Conservation (phyloP, 2,329 filamentous ascomycete genomes). For the Microdochium paspali region DNA sequence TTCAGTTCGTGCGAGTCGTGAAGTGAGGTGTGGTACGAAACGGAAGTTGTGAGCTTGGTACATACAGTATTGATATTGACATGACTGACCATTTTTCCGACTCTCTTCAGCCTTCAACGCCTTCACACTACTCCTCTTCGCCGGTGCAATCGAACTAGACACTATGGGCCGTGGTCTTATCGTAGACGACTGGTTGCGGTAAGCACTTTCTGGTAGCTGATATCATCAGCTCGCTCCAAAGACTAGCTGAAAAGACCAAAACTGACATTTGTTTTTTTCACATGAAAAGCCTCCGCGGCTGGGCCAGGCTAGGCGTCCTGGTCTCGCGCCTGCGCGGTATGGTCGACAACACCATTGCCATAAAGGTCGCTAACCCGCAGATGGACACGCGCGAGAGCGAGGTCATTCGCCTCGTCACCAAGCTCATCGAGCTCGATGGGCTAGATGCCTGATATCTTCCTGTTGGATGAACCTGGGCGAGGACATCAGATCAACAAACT, state of each 20-base stretch:
- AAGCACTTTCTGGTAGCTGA: conserved; percentile 4
- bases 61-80: too few species aligned
- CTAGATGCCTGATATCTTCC: conserved; percentile 48
- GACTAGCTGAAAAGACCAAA: not conserved
- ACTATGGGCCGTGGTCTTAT: conserved; percentile 78
- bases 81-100: conserved; percentile 3
- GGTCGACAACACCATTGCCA: conserved; percentile 75
- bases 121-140: conserved; percentile 81
- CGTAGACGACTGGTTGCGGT: conserved; percentile 80
- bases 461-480: too few species aligned
- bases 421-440: conserved; percentile 82
- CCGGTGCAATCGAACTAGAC: conserved; percentile 75
- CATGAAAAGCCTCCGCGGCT: conserved; percentile 58
- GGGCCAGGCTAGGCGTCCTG: conserved; percentile 89
- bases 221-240: not conserved
- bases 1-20: not conserved
- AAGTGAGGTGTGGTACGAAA: not conserved
- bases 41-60: too few species aligned
- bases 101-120: conserved; percentile 65
- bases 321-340: conserved; percentile 75
- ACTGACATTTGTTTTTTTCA: not conserved
- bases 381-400: conserved; percentile 48
- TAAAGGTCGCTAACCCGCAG: conserved; percentile 68
- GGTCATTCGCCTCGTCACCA: conserved; percentile 68
- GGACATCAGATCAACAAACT: too few species aligned